A percentile compares a stretch with the other conserved stretches of the same genome.
Evolutionary conservation across 1,284 basidiomycete species (phyloP).

Genomic region (Phlebopus sp.): DNA sequence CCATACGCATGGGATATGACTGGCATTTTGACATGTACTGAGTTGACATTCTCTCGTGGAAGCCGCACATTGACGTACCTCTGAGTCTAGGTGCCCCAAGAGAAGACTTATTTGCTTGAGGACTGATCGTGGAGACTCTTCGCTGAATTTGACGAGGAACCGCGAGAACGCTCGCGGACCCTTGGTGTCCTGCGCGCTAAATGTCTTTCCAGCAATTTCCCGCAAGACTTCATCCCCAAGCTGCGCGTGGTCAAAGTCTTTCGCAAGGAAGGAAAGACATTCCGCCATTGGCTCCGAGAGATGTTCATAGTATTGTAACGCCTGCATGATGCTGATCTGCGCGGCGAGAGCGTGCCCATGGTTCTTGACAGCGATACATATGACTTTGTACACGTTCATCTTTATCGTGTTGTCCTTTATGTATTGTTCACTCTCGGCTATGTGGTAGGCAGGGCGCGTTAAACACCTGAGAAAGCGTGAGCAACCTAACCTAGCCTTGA

Average conservation of each 20-base stretch:
- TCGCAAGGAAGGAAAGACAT: conserved; percentile 75
- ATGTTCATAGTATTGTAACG: conserved; percentile 92
- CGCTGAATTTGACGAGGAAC: conserved; percentile 83
- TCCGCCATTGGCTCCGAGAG: conserved; percentile 94
- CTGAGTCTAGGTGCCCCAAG: conserved; percentile 86
- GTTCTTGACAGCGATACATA: conserved; percentile 90
- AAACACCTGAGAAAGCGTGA: conserved; percentile 60
- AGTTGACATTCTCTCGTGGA: not conserved
- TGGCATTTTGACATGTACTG: conserved; percentile 27
- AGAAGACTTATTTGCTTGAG: conserved; percentile 89
- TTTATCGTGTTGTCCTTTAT: conserved; percentile 80
- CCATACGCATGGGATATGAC: conserved; percentile 96
- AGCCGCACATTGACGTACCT: conserved; percentile 50
- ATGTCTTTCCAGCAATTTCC: conserved; percentile 78
- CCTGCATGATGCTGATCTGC: conserved; percentile 90
- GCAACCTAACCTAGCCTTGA: conserved; percentile 3
- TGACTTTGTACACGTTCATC: conserved; percentile 79
- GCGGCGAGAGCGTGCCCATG: conserved; percentile 84
- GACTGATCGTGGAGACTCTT: conserved; percentile 81
- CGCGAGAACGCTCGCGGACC: conserved; percentile 83
- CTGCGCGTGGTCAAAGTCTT: conserved; percentile 88
- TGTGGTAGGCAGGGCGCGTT: conserved; percentile 81
- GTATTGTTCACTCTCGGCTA: conserved; percentile 84
- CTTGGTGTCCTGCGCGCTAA: conserved; percentile 83
- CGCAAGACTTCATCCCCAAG: conserved; percentile 89